These are phyloP conservation scores for Avicennia marina DNA, from an alignment of 257 asterid genomes.

Conservation along the genomic window DNA sequence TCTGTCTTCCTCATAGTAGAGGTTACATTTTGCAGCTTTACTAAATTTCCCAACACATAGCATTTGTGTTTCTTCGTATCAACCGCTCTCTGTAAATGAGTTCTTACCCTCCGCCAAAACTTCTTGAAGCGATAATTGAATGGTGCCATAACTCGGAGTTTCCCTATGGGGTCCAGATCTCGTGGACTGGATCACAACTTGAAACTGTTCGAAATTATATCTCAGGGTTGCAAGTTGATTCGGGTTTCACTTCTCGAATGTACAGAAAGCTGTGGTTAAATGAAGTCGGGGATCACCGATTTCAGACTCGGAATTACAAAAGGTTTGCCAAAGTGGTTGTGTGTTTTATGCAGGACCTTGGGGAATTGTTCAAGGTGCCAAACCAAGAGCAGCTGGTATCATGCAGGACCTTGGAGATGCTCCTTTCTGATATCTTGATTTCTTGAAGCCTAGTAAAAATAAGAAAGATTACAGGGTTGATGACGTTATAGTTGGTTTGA, in stretches of 20 bases:
- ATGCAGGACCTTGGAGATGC: neutral
- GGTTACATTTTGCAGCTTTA: too few relatives aligned
- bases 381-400: neutral
- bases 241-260: neutral
- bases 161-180: neutral
- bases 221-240: neutral
- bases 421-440: neutral
- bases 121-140: neutral
- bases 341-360: neutral
- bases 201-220: neutral
- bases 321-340: neutral
- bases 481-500: conserved; percentile 21
- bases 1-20: too few relatives aligned
- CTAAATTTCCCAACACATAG: too few relatives aligned
- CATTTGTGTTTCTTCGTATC: too few relatives aligned
- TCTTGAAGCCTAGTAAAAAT: too few relatives aligned
- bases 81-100: too few relatives aligned
- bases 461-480: neutral
- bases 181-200: neutral
- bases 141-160: neutral
- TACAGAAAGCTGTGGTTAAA: neutral
- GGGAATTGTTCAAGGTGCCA: neutral
- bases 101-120: neutral
- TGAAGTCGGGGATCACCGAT: neutral
- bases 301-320: neutral